phyloP scores from a whole-genome alignment of 495 filamentous ascomycete genomes.

The Penicillium riverlandense region DNA sequence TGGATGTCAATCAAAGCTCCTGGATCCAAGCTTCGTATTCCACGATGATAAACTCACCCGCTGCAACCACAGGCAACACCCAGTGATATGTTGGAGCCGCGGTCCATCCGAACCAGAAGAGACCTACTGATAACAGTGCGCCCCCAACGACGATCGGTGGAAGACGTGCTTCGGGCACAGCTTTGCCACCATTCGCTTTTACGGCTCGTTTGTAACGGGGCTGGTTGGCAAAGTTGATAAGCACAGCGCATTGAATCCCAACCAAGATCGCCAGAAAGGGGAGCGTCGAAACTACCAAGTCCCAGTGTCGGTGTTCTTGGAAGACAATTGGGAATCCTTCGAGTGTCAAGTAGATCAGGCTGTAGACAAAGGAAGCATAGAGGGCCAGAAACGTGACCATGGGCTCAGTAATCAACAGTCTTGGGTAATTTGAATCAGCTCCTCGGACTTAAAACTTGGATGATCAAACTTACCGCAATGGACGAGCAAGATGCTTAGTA shows the following conservation, averaged over 20 bases:
- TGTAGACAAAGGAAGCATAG: conserved; percentile 31
- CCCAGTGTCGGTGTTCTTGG: conserved; percentile 18
- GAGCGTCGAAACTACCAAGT: conserved; percentile 12
- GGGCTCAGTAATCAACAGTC: conserved; percentile 32
- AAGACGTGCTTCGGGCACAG: not conserved
- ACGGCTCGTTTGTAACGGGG: not conserved
- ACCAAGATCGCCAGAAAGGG: conserved; percentile 22
- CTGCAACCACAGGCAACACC: not conserved
- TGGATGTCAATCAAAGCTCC: not conserved
- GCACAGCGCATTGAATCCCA: conserved; percentile 3
- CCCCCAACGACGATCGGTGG: not conserved
- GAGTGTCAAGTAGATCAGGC: conserved; percentile 25
- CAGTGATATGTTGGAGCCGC: not conserved
- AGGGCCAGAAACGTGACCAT: conserved; percentile 31
- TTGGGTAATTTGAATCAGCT: not conserved
- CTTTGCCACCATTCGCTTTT: not conserved
- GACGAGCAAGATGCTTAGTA: conserved; percentile 26
- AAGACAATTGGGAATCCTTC: conserved; percentile 30
- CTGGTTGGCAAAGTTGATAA: conserved; percentile 2
- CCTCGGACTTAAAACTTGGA: not conserved
- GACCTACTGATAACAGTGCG: not conserved
- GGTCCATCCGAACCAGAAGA: not conserved
- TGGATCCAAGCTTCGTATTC: too few species aligned
- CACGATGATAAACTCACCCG: not conserved
- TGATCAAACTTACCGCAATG: conserved; percentile 8